phyloP scores from a whole-genome alignment of 1,284 basidiomycete genomes.

The Mycena citricolor region DNA sequence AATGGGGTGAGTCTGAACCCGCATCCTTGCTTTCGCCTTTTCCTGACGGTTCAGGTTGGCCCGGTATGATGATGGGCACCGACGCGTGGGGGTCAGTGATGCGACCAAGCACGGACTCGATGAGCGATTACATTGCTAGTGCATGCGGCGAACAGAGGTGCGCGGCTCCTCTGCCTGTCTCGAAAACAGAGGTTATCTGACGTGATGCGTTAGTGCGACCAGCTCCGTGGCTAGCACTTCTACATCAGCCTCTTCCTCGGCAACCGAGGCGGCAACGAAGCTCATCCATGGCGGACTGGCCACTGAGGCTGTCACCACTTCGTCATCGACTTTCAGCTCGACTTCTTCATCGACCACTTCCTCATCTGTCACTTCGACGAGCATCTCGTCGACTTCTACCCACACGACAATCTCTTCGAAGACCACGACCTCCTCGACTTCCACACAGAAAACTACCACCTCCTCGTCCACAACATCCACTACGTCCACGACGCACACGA shows the following conservation, averaged over 20 bases:
- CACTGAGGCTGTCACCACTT: constrained; percentile 19
- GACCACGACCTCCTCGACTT: constrained; percentile 22
- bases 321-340: constrained; percentile 17
- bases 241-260: constrained; percentile 22
- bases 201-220: background rate
- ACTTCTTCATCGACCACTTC: constrained; percentile 20
- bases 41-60: too few species aligned
- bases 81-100: constrained; percentile 56
- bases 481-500: constrained; percentile 17
- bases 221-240: constrained; percentile 13
- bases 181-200: too few species aligned
- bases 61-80: constrained; percentile 48
- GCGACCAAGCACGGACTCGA: constrained; percentile 22
- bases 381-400: constrained; percentile 11
- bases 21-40: too few species aligned
- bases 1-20: too few species aligned
- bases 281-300: constrained; percentile 13
- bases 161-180: background rate
- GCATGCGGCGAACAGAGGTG: constrained; percentile 26
- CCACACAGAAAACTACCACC: constrained; percentile 22
- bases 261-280: background rate
- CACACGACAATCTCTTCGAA: constrained; percentile 15
- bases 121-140: constrained; percentile 8
- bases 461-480: constrained; percentile 14
- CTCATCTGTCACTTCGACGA: constrained; percentile 10